Conservation (phyloP, 2,329 filamentous ascomycete species). For the Ceratocystis cacaofunesta region DNA sequence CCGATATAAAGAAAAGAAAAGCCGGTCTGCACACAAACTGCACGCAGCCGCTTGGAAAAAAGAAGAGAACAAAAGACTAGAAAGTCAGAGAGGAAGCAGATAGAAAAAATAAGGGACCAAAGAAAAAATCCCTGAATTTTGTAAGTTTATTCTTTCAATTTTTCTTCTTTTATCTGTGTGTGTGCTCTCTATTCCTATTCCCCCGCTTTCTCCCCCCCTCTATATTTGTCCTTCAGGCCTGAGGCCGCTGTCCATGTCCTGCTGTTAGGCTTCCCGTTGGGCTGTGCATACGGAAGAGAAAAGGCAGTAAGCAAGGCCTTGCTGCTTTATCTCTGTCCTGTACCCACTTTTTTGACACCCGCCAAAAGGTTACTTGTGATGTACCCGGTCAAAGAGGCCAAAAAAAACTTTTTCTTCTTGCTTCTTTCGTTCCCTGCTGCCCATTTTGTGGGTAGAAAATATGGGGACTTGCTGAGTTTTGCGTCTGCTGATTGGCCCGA, state of each 20-base stretch:
- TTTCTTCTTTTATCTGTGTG: background rate
- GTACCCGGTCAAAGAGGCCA: background rate
- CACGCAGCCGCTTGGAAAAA: background rate
- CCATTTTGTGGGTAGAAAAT: background rate
- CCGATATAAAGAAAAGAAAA: background rate
- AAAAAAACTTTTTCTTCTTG: slow-evolving; percentile 2
- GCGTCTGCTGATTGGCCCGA: background rate
- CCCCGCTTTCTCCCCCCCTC: background rate
- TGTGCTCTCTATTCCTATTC: background rate
- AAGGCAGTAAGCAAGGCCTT: slow-evolving; percentile 2
- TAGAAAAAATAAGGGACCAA: background rate
- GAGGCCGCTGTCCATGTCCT: background rate
- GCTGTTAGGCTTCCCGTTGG: background rate
- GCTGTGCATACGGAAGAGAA: background rate
- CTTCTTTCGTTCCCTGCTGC: background rate
- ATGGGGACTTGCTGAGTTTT: background rate
- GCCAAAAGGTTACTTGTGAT: background rate
- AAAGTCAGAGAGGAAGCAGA: too few relatives aligned
- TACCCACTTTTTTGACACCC: background rate
- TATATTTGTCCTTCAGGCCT: background rate
- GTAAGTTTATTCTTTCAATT: background rate
- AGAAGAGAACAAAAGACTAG: background rate
- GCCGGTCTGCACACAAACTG: background rate
- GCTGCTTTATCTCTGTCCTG: background rate
- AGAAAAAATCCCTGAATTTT: background rate